phyloP scores from a whole-genome alignment of 192 early-diverging fungal genomes.

The Rhizoclosmatium globosum region DNA sequence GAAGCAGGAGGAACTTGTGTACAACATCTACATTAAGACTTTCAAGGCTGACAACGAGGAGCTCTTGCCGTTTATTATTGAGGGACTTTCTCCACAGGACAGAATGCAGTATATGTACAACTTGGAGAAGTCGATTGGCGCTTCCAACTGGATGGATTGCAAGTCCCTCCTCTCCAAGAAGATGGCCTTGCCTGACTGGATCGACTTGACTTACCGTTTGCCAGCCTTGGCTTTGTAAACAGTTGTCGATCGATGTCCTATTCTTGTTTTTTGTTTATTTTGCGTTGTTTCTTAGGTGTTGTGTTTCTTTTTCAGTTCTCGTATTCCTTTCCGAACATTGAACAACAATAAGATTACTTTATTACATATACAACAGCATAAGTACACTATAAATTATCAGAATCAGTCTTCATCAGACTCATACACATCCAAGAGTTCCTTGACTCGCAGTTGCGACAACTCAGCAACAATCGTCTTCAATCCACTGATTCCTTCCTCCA shows the following conservation, averaged over 20 bases:
- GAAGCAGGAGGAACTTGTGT: not conserved
- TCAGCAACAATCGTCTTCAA: conserved; percentile 15
- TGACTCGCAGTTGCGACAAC: conserved; percentile 5
- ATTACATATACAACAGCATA: not conserved
- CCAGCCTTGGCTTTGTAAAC: conserved; percentile 20
- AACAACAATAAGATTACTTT: not conserved
- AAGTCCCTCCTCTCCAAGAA: not conserved
- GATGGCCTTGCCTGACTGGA: conserved; percentile 12
- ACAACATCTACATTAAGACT: conserved; percentile 1
- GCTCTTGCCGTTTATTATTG: conserved; percentile 34
- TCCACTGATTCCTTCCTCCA: conserved; percentile 16
- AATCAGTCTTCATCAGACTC: conserved; percentile 23
- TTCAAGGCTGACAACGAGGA: conserved; percentile 1
- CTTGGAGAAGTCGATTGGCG: conserved; percentile 10
- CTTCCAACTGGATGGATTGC: conserved; percentile 29
- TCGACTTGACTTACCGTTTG: conserved; percentile 28
- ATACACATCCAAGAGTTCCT: conserved; percentile 27
- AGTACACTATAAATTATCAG: no score
- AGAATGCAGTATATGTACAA: conserved; percentile 38
- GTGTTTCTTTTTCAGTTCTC: not conserved
- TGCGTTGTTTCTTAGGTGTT: not conserved
- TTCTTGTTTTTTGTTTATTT: not conserved
- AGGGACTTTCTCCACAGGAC: conserved; percentile 20
- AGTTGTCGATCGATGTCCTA: not conserved
- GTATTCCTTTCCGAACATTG: no score